These are phyloP conservation scores for Jimgerdemannia flammicorona DNA, from an alignment of 192 early-diverging fungal species.

Conservation along the genomic window DNA sequence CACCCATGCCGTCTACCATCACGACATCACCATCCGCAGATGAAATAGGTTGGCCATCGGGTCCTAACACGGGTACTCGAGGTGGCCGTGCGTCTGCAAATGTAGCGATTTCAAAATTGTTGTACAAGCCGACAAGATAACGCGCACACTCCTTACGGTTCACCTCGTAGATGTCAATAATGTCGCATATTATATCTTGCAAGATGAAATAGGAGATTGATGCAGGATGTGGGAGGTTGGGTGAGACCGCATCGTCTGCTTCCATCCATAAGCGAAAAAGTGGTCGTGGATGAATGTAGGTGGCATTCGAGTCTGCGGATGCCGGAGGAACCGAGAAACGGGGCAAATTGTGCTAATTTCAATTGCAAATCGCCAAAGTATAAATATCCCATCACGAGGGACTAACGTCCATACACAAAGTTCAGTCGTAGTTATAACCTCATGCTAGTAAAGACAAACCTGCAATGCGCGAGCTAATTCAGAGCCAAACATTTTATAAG, in stretches of 20 bases:
- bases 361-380: not conserved
- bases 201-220: constrained; percentile 64
- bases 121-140: constrained; percentile 66
- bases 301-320: constrained; percentile 6
- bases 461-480: constrained; percentile 40
- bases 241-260: constrained; percentile 16
- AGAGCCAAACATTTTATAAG: constrained; percentile 42
- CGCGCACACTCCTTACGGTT: constrained; percentile 92
- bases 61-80: not conserved
- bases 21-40: not conserved
- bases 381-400: too few relatives aligned
- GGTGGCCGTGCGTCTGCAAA: constrained; percentile 16
- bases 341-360: constrained; percentile 45
- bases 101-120: constrained; percentile 42
- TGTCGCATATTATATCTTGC: constrained; percentile 78
- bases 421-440: too few relatives aligned
- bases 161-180: constrained; percentile 74
- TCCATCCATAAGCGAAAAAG: constrained; percentile 38
- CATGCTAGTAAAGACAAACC: constrained; percentile 6
- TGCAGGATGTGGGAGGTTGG: constrained; percentile 30
- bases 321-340: constrained; percentile 33
- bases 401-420: too few relatives aligned
- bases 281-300: constrained; percentile 29
- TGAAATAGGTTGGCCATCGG: constrained; percentile 5
- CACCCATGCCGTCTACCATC: constrained; percentile 1